A percentile compares a stretch with the other conserved stretches of the same genome.
Evolutionary conservation across 1,284 basidiomycete species (phyloP).

Genomic region (Fistulinella cinereoalba): DNA sequence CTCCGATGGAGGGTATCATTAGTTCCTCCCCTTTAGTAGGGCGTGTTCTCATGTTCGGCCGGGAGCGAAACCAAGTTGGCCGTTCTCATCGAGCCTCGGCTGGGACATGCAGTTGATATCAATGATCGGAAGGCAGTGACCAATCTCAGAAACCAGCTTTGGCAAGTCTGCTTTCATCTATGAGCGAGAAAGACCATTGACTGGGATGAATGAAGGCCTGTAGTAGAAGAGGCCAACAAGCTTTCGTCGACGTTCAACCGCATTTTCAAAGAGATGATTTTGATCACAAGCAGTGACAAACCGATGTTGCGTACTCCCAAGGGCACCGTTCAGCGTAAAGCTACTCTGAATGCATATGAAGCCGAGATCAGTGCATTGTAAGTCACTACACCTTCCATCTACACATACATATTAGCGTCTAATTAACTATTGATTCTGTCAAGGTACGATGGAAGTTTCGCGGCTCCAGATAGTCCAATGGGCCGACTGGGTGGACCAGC

Average conservation of each 20-base stretch:
- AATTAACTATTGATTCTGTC: too few species aligned
- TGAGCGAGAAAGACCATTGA: too few species aligned
- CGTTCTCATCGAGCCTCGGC: conserved; percentile 39
- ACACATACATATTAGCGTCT: too few species aligned
- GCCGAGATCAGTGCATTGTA: conserved; percentile 19
- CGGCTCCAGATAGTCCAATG: too few species aligned
- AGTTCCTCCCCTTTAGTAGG: conserved; percentile 22
- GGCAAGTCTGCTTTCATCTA: conserved; percentile 34
- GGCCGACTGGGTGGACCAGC: conserved; percentile 2
- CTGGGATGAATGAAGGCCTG: conserved; percentile 12
- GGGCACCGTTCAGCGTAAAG: conserved; percentile 26
- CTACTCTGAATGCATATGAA: conserved; percentile 21
- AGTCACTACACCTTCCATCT: too few species aligned
- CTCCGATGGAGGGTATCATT: conserved; percentile 30
- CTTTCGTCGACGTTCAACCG: conserved; percentile 28
- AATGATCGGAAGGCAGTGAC: conserved; percentile 27
- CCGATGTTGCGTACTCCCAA: conserved; percentile 24
- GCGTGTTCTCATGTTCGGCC: conserved; percentile 41
- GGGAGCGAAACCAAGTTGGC: conserved; percentile 38
- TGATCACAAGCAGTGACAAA: conserved; percentile 19
- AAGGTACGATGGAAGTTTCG: too few species aligned
- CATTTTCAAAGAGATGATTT: conserved; percentile 32
- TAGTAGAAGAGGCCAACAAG: conserved; percentile 31
- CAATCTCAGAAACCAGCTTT: conserved; percentile 35
- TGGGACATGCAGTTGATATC: conserved; percentile 27